Conservation (phyloP, 352 stramenopile genomes). For the Globisporangium carolinianum region DNA sequence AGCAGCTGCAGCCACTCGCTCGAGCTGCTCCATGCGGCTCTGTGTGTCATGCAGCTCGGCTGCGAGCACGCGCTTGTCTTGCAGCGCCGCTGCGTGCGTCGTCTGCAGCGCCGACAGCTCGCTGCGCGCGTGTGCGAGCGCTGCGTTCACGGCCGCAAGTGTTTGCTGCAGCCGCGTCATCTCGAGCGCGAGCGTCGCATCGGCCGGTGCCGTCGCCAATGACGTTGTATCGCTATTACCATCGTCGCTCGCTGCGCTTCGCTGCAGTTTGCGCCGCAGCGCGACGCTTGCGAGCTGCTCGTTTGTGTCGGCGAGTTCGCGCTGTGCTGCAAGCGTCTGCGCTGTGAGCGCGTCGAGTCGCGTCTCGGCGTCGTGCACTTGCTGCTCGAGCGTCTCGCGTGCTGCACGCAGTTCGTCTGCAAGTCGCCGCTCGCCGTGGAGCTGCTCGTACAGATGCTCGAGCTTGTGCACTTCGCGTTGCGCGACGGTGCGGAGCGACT, state of each 20-base stretch:
- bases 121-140: conserved; percentile 28
- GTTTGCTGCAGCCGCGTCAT: conserved; percentile 33
- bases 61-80: conserved; percentile 38
- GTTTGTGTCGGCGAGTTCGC: conserved; percentile 34
- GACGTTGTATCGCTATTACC: too few relatives aligned
- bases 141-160: conserved; percentile 30
- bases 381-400: conserved; percentile 19
- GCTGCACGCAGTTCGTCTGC: conserved; percentile 34
- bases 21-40: conserved; percentile 11
- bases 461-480: conserved; percentile 39
- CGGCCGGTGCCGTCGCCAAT: too few relatives aligned
- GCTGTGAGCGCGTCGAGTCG: conserved; percentile 29
- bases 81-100: conserved; percentile 25
- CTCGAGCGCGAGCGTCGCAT: conserved; percentile 12
- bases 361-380: conserved; percentile 20
- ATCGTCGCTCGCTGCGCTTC: too few relatives aligned
- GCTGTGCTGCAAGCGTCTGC: conserved; percentile 27
- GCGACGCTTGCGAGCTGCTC: conserved; percentile 48
- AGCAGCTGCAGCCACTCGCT: conserved; percentile 11
- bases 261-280: conserved; percentile 32
- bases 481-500: conserved; percentile 33
- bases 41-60: conserved; percentile 24
- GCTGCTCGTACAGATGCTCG: conserved; percentile 42
- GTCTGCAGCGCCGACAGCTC: conserved; percentile 45
- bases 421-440: conserved; percentile 40